Evolutionary conservation across 2,329 filamentous ascomycete genomes (phyloP).

Genomic region (Leptographium flavum): DNA sequence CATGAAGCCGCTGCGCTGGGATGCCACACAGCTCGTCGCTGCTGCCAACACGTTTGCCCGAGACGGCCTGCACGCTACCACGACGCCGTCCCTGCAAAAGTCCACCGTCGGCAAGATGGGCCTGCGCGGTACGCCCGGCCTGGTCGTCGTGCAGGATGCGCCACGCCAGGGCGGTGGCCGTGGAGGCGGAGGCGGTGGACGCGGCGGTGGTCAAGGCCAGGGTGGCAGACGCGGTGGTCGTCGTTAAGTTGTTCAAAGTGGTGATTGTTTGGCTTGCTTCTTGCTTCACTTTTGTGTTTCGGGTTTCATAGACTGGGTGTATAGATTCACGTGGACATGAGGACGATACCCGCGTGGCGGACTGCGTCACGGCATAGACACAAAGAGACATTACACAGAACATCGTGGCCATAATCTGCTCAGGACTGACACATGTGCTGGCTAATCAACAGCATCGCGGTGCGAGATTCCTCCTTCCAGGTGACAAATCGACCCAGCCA

Average conservation of each 20-base stretch:
- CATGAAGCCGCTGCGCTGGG: conserved; percentile 28
- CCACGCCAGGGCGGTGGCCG: conserved; percentile 13
- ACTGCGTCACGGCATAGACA: background rate
- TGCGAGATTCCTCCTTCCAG: too few species aligned
- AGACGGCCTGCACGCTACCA: conserved; percentile 29
- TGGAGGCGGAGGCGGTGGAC: conserved; percentile 1
- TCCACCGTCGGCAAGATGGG: conserved; percentile 42
- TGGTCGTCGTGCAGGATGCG: conserved; percentile 29
- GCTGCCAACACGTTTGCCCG: conserved; percentile 36
- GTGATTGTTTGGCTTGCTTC: too few species aligned
- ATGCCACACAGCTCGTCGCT: conserved; percentile 29
- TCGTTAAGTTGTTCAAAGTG: too few species aligned
- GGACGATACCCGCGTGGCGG: too few species aligned
- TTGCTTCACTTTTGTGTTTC: too few species aligned
- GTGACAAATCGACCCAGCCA: too few species aligned
- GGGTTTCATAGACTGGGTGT: too few species aligned
- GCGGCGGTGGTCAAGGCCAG: conserved; percentile 1
- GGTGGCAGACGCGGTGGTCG: background rate
- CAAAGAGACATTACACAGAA: background rate
- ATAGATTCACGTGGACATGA: too few species aligned
- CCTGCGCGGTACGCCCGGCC: conserved; percentile 33
- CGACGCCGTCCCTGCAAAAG: conserved; percentile 32
- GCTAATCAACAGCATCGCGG: too few species aligned
- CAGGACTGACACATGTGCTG: too few species aligned
- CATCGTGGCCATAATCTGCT: too few species aligned